These are phyloP conservation scores for Musa balbisiana DNA, from an alignment of 202 grass and related monocot species.

Conservation along the genomic window DNA sequence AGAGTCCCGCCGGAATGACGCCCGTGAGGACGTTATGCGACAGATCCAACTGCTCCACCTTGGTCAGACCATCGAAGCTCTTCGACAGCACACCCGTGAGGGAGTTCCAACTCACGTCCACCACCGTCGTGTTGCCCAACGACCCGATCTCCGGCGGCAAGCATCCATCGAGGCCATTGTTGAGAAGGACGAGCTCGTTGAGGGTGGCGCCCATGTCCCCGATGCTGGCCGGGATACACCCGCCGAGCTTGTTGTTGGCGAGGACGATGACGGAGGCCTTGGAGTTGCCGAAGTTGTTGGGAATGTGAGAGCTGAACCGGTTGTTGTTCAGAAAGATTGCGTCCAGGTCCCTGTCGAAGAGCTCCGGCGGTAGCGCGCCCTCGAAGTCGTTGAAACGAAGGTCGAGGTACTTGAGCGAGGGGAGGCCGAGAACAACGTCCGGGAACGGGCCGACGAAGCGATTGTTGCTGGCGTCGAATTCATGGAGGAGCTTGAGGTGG, in stretches of 20 bases:
- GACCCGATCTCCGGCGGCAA: constrained; percentile 38
- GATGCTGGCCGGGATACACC: constrained; percentile 53
- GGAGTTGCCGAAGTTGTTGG: constrained; percentile 48
- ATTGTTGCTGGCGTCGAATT: constrained; percentile 40
- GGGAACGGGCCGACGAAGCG: constrained; percentile 41
- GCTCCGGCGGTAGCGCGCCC: background rate
- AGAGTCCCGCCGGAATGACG: constrained; percentile 24
- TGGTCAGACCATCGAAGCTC: constrained; percentile 28
- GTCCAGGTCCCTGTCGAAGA: constrained; percentile 29
- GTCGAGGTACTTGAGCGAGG: constrained; percentile 1
- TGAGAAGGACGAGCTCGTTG: constrained; percentile 47
- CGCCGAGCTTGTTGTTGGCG: constrained; percentile 46
- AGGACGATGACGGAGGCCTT: constrained; percentile 44
- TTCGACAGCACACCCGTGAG: constrained; percentile 38
- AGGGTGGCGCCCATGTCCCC: constrained; percentile 48
- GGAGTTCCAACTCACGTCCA: constrained; percentile 41
- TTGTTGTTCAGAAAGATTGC: constrained; percentile 70
- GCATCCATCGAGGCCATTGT: constrained; percentile 52
- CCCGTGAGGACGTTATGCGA: constrained; percentile 45
- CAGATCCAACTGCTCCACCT: constrained; percentile 43
- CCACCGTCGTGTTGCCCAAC: constrained; percentile 34
- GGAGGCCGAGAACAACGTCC: background rate
- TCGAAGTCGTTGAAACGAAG: constrained; percentile 10
- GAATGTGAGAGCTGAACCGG: constrained; percentile 43
- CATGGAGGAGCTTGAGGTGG: background rate